Base-by-base conservation (phyloP, 495 filamentous ascomycete genomes). In the Podospora didyma region DNA sequence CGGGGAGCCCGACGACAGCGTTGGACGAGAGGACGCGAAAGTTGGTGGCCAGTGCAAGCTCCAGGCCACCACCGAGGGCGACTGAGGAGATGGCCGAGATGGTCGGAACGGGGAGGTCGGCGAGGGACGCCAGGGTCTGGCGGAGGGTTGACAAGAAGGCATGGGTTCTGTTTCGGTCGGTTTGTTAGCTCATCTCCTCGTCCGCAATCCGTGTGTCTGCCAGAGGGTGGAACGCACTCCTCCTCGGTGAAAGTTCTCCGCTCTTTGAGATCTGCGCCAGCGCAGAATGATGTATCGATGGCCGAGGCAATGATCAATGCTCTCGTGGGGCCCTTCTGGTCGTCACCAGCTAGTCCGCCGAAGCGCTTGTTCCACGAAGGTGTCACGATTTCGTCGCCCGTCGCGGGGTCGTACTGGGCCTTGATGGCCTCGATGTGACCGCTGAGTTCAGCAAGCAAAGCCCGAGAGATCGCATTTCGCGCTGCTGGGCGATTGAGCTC, bases 251-350 rank as follows among this genome's bases (percentile, higher is more conserved):
- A 90, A 0, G 74, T 78, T 31, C 79, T 80, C 20, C 93, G 78
- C 76, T 97, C 94, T 67, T 96, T 97, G 55, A 98, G 70, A 62
- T 98, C 93, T 1, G 94, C 94, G 28, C 94, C 94, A 0, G 95
- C 91, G 73, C 93, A 97, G 73, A 98, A 98, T 51, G 83, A 84
- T 2, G 80, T 75, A 42, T 96, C 90, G 17, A 87, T 76, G 7
- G 88, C 89, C 59, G 86, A 91, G 12, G 86, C 86, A 2, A 97
- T 57, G 19, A 97, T 82, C 62, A 98, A 62, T 0, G 86, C 90
- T 44, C 94, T 74, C 9, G 92, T 96, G 0, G 77, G 76, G 0
- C 74, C 73, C n/a, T 68, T 74, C 41, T 77, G 19, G 26, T 72
- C 71, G 2, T 69, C 54, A 2, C 73, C 74, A 7, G 70, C 71